Base-by-base conservation (phyloP, 495 filamentous ascomycete species). In the Xanthoparmelia taractica region DNA sequence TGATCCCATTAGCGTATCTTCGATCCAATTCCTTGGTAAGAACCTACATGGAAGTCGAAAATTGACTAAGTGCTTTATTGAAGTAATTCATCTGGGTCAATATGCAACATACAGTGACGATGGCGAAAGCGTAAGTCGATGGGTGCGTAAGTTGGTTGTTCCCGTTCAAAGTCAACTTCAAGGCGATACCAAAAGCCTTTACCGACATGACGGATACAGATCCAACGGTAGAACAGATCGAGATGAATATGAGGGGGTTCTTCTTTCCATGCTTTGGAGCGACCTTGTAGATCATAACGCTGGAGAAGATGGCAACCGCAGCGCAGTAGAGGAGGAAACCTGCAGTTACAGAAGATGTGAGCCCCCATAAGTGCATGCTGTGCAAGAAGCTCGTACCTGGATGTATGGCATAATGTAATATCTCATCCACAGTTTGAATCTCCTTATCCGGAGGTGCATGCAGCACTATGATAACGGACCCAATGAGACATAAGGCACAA, bases 31-130 rank as follows among this genome's bases (percentile, higher is more conserved):
- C 60, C 63, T 58, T 25, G 55, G 34, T 60, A 17, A 59, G 55
- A 18, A 77, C 87, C 75, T 84, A 97, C 93, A 98, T 91, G 60
- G 91, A 92, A 33, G 95, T 97, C 20, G 91, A 91, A 77, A 97
- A 98, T 70, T 96, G 91, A 75, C 90, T 96, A 67, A 98, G 79
- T 36, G 94, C 94, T 75, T 98, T 98, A 80, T 98, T 98, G 75
- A 98, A 96, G 75, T 97, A 98, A 76, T 97, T 97, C 95, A 98
- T 96, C 77, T 98, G 94, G 25, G 91, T 96, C 58, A 97, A 74
- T 73, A 97, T 97, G 77, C 94, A 97, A 65, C 96, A 90, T 4
- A 78, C 82, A 0, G 90, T 92, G 45, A 97, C 86, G 68, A 98
- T 97, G 70, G 89, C 85, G 71, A 98, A 98, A 55, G 97, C 92